phyloP scores from a whole-genome alignment of 2,329 filamentous ascomycete genomes.

The Penicillium decumbens region DNA sequence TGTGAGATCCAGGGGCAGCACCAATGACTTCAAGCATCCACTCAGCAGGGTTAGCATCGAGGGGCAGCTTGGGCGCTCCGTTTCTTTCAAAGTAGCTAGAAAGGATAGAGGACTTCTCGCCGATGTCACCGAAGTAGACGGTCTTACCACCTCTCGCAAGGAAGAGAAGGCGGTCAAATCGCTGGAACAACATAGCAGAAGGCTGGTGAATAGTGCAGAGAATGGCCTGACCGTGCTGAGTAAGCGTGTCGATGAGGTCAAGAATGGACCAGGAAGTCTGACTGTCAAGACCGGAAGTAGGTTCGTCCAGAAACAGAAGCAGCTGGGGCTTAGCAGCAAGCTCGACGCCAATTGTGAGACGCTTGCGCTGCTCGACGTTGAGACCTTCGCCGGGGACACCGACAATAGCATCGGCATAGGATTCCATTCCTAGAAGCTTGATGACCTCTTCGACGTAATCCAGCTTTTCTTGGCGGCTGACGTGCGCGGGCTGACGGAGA shows the following conservation, averaged over 20 bases:
- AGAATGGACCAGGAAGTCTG: constrained; percentile 93
- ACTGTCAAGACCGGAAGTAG: constrained; percentile 87
- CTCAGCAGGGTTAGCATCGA: constrained; percentile 68
- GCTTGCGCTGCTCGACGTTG: constrained; percentile 62
- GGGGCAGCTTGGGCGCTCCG: constrained; percentile 56
- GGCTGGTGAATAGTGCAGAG: constrained; percentile 98
- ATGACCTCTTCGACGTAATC: constrained; percentile 89
- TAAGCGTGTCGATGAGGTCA: constrained; percentile 81
- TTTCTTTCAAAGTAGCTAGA: constrained; percentile 62
- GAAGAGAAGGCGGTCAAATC: constrained; percentile 65
- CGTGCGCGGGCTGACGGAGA: constrained; percentile 72
- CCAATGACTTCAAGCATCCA: constrained; percentile 62
- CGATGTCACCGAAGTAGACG: constrained; percentile 66
- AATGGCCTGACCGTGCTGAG: constrained; percentile 83
- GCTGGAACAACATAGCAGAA: constrained; percentile 90
- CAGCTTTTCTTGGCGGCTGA: constrained; percentile 71
- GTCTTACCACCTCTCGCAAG: constrained; percentile 62
- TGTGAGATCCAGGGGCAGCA: constrained; percentile 60
- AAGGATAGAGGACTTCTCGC: constrained; percentile 54
- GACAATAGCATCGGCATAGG: constrained; percentile 84
- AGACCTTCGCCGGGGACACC: constrained; percentile 80
- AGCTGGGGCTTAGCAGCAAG: constrained; percentile 86
- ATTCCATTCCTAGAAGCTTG: constrained; percentile 81
- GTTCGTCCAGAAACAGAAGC: constrained; percentile 89
- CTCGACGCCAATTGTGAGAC: constrained; percentile 93